Base-by-base conservation (phyloP, 345 rosid genomes). In the Eutrema japonicum region DNA sequence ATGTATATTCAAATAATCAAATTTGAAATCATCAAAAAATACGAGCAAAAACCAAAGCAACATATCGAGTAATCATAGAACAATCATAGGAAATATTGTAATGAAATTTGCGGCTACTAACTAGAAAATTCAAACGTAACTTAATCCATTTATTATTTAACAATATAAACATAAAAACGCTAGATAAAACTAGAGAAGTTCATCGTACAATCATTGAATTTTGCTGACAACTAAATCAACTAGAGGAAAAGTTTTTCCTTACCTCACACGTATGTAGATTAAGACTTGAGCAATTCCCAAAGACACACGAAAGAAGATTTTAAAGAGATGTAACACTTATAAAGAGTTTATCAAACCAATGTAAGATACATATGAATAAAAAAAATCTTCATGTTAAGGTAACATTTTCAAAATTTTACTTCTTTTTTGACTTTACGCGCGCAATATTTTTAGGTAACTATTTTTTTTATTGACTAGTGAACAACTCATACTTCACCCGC, bases 281-380 rank as follows among this genome's bases (percentile, higher is more conserved):
- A 55, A 16, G 41, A 33, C 38, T 55, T 55, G 60, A 55, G 8
- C 12, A 33, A 55, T 55, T 35, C 26, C 41, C 61, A 55, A 55
- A 33, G 38, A 37, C 35, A 55, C 7, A 33, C 41, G 36, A 33
- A 11, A 55, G 16, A 33, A n/a, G 2, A 33, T n/a, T 33, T 55
- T 55, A 33, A 7, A 55, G 6, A 55, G 18, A 55, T 55, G 27
- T 55, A 5, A 33, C 22, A 55, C 10, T 32, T 32, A 4, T 4
- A 3, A 4, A 5, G 35, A 4, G 22, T 18, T 18, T 18, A 18
- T 18, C 22, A 18, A 18, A 18, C 22, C 22, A 1, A 18, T 18
- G 22, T 18, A 18, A 18, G 22, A 18, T 18, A 18, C 22, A 18
- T 1, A 18, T 18, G 27, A 27, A 51, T 1, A 51, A 10, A 27